phyloP scores from a whole-genome alignment of 495 filamentous ascomycete genomes.

The Aspergillus panamensis region DNA sequence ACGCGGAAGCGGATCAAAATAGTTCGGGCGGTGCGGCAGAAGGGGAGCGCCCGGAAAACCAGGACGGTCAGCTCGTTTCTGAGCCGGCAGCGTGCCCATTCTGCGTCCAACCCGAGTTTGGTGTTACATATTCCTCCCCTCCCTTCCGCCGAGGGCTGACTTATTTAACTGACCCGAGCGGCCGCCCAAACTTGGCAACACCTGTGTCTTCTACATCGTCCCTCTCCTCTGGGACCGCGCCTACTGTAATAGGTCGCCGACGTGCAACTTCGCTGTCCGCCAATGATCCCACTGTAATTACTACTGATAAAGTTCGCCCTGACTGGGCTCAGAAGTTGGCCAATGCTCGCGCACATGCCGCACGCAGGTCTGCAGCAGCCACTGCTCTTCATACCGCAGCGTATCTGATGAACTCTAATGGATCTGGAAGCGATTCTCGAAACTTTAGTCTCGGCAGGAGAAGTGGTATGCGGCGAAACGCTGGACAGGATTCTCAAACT shows the following conservation, averaged over 20 bases:
- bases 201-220: constrained; percentile 67
- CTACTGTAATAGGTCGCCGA: constrained; percentile 46
- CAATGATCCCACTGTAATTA: constrained; percentile 75
- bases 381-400: constrained; percentile 94
- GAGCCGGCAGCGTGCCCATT: constrained; percentile 94
- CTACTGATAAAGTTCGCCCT: constrained; percentile 85
- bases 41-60: constrained; percentile 37
- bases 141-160: constrained; percentile 81
- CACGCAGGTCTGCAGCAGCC: constrained; percentile 84
- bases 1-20: constrained; percentile 56
- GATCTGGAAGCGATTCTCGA: constrained; percentile 46
- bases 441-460: constrained; percentile 47
- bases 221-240: constrained; percentile 39
- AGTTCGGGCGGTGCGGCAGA: constrained; percentile 36
- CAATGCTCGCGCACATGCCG: constrained; percentile 76
- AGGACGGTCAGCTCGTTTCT: constrained; percentile 71
- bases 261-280: constrained; percentile 81
- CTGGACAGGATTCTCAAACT: constrained; percentile 27
- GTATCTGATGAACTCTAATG: constrained; percentile 75
- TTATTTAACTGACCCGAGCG: constrained; percentile 53
- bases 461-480: constrained; percentile 42
- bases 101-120: constrained; percentile 92
- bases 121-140: constrained; percentile 85
- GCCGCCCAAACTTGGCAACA: constrained; percentile 52
- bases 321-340: constrained; percentile 92